Evolutionary conservation across 1,284 basidiomycete genomes (phyloP).

Genomic region (Boletellus deceptivus): DNA sequence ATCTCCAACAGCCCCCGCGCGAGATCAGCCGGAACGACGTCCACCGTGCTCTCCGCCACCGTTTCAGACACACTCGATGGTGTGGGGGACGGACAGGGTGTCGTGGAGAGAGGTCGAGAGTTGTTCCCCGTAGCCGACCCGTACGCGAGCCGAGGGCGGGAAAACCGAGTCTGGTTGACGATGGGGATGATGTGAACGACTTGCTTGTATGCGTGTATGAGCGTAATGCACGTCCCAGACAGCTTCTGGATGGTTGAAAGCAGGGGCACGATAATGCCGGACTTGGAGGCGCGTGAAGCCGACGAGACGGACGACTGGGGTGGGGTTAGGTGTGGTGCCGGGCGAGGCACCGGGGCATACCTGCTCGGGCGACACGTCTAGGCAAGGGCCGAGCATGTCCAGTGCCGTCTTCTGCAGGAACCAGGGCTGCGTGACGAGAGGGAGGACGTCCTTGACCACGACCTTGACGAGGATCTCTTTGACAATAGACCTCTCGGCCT

Average conservation of each 20-base stretch:
- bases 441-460: conserved; percentile 62
- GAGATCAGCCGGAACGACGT: conserved; percentile 10
- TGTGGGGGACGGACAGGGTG: conserved; percentile 14
- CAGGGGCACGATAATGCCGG: conserved; percentile 59
- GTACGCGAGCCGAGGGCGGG: conserved; percentile 5
- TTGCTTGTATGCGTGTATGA: conserved; percentile 69
- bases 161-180: conserved; percentile 51
- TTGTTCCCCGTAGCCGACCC: conserved; percentile 5
- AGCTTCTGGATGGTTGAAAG: conserved; percentile 72
- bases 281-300: conserved; percentile 45
- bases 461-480: conserved; percentile 77
- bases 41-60: conserved; percentile 9
- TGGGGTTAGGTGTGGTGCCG: conserved; percentile 8
- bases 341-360: conserved; percentile 27
- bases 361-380: conserved; percentile 32
- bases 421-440: conserved; percentile 76
- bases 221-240: conserved; percentile 62
- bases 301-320: conserved; percentile 23
- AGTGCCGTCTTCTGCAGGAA: conserved; percentile 70
- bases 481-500: conserved; percentile 72
- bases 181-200: conserved; percentile 59
- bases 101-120: conserved; percentile 4
- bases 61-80: conserved; percentile 14
- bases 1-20: conserved; percentile 41
- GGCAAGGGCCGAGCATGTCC: conserved; percentile 51